Base-by-base conservation (phyloP, 2,329 filamentous ascomycete genomes). In the Colletotrichum echinochloae region DNA sequence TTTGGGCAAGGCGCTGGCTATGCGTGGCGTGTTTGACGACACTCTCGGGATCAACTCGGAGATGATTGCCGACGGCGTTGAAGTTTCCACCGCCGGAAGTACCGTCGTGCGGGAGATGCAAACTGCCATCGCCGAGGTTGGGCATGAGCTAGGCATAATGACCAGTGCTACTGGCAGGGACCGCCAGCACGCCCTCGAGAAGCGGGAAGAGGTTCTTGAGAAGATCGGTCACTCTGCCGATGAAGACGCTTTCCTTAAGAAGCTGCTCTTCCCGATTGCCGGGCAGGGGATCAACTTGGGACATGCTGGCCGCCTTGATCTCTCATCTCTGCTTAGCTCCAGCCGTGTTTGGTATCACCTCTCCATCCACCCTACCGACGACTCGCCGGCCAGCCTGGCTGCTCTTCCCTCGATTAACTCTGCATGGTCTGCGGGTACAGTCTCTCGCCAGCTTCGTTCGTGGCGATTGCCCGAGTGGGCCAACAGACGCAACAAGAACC, bases 381-480 rank as follows among this genome's bases (percentile, higher is more conserved):
- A 97, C 56, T 86, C 89, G 0, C 94, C 95, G 0, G 89, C 91
- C 9, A 91, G 87, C 68, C 83, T 98, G 28, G 91, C 92, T n/a
- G 88, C 89, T 26, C 84, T 93, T 28, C 88, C 91, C 0, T 89
- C 92, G 0, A 86, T 91, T 44, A 93, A 90, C n/a, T 92, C 93
- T 1, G 90, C 92, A 0, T 99, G 96, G 96, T 97, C 95, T 59
- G 96, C 96, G 1, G 94, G 94, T 30, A 91, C 93, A 2, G 92
- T 99, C 0, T 99, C 96, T 2, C 91, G 94, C 68, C 96, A 99
- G 80, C 88, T 99, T 23, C 93, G 96, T 23, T 89, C 94, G 3
- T 99, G 96, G 95, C 90, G 96, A 76, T 85, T 99, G 20, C 92
- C 96, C 0, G 96, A 99, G 80, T 99, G 96, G 96, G 94, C 95